Conservation (phyloP, 495 filamentous ascomycete species). For the Daldinia bambusicola region DNA sequence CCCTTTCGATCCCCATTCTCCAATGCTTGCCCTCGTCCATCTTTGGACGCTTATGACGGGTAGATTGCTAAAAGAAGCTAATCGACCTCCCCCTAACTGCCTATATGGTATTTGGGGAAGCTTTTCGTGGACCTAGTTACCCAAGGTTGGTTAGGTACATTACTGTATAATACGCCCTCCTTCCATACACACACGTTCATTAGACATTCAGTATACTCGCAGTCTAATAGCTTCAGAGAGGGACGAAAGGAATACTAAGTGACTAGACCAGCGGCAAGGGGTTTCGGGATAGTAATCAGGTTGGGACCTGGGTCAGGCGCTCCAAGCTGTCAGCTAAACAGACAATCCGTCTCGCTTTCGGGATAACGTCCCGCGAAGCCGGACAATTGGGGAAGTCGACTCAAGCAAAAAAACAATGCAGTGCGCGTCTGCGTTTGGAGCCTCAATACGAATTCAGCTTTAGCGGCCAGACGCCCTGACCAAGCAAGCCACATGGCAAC, state of each 20-base stretch:
- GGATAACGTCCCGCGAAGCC: slow-evolving; percentile 36
- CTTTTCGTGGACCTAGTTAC: background rate
- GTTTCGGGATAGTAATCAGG: slow-evolving; percentile 26
- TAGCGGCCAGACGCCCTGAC: slow-evolving; percentile 14
- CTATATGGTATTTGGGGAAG: slow-evolving; percentile 7
- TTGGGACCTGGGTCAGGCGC: slow-evolving; percentile 9
- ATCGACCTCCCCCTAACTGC: background rate
- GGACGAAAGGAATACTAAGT: slow-evolving; percentile 1
- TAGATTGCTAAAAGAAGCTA: slow-evolving; percentile 18
- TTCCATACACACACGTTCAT: slow-evolving; percentile 2
- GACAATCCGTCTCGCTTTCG: slow-evolving; percentile 17
- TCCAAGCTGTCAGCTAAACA: slow-evolving; percentile 28
- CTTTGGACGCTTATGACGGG: slow-evolving; percentile 27
- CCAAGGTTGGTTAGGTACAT: background rate
- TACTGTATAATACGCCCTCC: slow-evolving; percentile 2
- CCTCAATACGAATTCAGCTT: slow-evolving; percentile 28
- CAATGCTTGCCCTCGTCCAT: slow-evolving; percentile 1
- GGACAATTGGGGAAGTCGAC: slow-evolving; percentile 23
- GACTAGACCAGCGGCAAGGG: slow-evolving; percentile 9
- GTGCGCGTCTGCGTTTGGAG: slow-evolving; percentile 11
- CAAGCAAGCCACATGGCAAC: slow-evolving; percentile 32
- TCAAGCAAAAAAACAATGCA: slow-evolving; percentile 19
- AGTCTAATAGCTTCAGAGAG: background rate
- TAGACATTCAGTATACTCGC: background rate
- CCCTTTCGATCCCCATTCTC: slow-evolving; percentile 20